Conservation (phyloP, 1,284 basidiomycete species). For the Puccinia novopanici region DNA sequence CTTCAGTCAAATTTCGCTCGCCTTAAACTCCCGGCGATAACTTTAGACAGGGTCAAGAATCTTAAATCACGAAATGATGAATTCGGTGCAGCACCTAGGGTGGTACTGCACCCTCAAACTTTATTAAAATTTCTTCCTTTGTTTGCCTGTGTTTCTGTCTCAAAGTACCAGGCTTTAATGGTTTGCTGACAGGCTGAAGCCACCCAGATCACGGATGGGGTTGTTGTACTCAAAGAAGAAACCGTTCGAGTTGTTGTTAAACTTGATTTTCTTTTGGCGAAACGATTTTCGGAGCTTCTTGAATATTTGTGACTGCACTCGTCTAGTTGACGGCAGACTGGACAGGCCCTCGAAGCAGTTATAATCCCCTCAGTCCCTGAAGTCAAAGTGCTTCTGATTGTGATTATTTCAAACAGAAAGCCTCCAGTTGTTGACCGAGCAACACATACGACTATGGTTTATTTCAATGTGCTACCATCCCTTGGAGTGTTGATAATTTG, state of each 20-base stretch:
- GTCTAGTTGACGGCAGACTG: too few species aligned
- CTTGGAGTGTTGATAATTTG: background rate
- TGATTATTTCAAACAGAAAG: background rate
- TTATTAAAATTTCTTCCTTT: background rate
- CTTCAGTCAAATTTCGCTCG: background rate
- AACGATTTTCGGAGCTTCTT: too few species aligned
- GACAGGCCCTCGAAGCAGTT: too few species aligned
- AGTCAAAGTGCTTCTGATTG: background rate
- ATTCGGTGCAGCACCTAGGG: background rate
- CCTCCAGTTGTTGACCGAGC: background rate
- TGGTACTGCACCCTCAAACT: background rate
- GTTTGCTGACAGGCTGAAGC: background rate
- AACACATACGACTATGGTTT: background rate
- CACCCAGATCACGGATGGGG: background rate
- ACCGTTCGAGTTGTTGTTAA: conserved; percentile 15
- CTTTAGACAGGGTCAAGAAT: background rate
- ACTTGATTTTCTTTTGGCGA: background rate
- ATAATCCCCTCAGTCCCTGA: too few species aligned
- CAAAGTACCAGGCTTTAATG: background rate
- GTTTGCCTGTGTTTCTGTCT: background rate
- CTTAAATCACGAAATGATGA: background rate
- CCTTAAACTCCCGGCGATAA: background rate
- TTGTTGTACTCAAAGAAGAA: conserved; percentile 11
- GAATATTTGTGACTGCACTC: too few species aligned
- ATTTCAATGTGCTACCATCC: background rate